Evolutionary conservation across 2,329 filamentous ascomycete genomes (phyloP), one percentile per base, ranked within the genome.

Genomic region (Stachybotrys chartarum): DNA sequence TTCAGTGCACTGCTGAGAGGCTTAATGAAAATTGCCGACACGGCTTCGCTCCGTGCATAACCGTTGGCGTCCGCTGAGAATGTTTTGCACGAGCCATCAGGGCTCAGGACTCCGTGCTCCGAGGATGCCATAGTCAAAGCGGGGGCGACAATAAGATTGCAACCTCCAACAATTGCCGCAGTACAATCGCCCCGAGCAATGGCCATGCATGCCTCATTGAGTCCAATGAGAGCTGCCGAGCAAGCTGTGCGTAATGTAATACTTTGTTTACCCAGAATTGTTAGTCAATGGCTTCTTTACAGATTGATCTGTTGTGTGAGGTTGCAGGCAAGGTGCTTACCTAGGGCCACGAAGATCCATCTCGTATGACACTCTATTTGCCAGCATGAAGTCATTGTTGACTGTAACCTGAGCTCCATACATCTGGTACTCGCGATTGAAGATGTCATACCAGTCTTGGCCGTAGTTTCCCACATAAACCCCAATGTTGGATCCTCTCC

Each of bases 11-110:
- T 67, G 7, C 66, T 61, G 0, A 78, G 59, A 0, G 63, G 65
- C 60, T 79, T 79, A 1, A 80, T 55, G 3, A 76, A 56, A 3
- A 79, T 45, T 30, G 69, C 64, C 0, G 62, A 69, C 17, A 72
- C 61, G 1, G 73, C 75, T 57, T 80, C 76, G 2, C 72, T 75
- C 10, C 75, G 42, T 7, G 42, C 72, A 57, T 77, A 79, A 0
- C 76, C 76, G 50, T 73, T 66, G 2, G 48, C 53, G 2, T 18
- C 47, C 11, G 47, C 47, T 7, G 35, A n/a, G 18, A 51, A 54
- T 10, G 11, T 48, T n/a, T 49, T 48, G 30, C 54, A 61, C 45
- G 53, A 64, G 46, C 66, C 63, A 44, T 59, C 56, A 30, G 64
- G 60, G 24, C 24, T 24, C 24, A 24, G 24, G 24, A 24, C 24